A percentile compares a stretch with the other conserved stretches of the same genome.
phyloP scores from a whole-genome alignment of 2,329 filamentous ascomycete species.

The Clathrospora elynae region DNA sequence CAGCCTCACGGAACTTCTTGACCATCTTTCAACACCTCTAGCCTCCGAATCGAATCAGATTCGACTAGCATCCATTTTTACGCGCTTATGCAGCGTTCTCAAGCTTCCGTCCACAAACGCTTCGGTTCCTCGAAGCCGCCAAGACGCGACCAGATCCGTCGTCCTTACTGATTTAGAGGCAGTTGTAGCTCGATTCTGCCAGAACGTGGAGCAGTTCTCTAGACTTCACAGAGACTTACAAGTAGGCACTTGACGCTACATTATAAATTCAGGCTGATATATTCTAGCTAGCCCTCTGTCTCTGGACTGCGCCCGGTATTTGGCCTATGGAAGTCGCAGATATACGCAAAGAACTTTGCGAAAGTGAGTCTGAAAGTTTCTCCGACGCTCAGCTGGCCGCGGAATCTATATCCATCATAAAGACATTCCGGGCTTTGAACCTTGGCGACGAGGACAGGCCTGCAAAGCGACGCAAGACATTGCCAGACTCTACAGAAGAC shows the following conservation, averaged over 20 bases:
- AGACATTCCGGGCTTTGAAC: constrained; percentile 26
- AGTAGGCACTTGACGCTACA: constrained; percentile 23
- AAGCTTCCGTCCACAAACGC: background rate
- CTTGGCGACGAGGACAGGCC: constrained; percentile 30
- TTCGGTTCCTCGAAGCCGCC: background rate
- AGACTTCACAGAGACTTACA: constrained; percentile 39
- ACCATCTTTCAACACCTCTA: constrained; percentile 15
- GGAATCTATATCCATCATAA: constrained; percentile 21
- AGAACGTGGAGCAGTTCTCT: constrained; percentile 22
- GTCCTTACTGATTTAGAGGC: constrained; percentile 24
- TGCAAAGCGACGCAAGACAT: constrained; percentile 36
- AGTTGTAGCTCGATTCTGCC: constrained; percentile 26
- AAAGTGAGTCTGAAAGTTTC: constrained; percentile 26
- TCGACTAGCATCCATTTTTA: constrained; percentile 31
- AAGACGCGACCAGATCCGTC: constrained; percentile 7
- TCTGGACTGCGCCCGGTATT: constrained; percentile 37
- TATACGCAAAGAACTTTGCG: constrained; percentile 30
- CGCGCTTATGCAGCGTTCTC: constrained; percentile 22
- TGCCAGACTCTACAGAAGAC: constrained; percentile 20
- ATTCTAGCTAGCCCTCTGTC: constrained; percentile 38
- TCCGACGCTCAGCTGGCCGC: constrained; percentile 30
- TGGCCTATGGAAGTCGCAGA: constrained; percentile 34
- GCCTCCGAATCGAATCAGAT: constrained; percentile 31
- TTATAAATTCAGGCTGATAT: constrained; percentile 10
- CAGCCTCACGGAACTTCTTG: constrained; percentile 28